A percentile compares a stretch with the other conserved stretches of the same genome.
phyloP scores from a whole-genome alignment of 139 green algal species.

The Yamagishiella unicocca region DNA sequence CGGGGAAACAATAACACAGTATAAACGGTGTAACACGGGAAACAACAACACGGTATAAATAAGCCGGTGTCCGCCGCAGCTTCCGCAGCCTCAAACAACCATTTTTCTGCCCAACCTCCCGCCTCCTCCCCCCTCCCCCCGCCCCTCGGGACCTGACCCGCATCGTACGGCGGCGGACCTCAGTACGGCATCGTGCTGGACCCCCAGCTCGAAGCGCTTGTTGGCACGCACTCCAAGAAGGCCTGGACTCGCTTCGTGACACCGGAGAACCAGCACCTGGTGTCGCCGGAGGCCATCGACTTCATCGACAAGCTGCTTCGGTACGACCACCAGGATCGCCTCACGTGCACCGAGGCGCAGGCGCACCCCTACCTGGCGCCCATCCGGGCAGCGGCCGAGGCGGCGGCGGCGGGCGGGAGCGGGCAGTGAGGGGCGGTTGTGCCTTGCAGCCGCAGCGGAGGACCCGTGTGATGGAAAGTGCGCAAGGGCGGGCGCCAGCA shows the following conservation, averaged over 20 bases:
- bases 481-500: too few relatives aligned
- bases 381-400: slow-evolving; percentile 64
- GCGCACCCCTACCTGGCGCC: slow-evolving; percentile 95
- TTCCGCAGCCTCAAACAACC: background rate
- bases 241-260: slow-evolving; percentile 96
- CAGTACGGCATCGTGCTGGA: slow-evolving; percentile 97
- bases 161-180: background rate
- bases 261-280: slow-evolving; percentile 96
- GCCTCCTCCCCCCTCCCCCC: background rate
- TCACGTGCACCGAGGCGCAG: slow-evolving; percentile 96
- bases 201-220: slow-evolving; percentile 92
- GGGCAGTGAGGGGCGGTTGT: background rate
- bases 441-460: background rate
- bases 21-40: too few relatives aligned
- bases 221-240: slow-evolving; percentile 91
- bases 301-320: slow-evolving; percentile 95
- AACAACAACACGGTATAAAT: too few relatives aligned
- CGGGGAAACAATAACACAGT: too few relatives aligned
- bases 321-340: slow-evolving; percentile 95
- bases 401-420: background rate
- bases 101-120: too few relatives aligned
- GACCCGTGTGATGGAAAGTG: too few relatives aligned
- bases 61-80: too few relatives aligned
- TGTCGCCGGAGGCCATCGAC: slow-evolving; percentile 93
- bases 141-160: background rate